Percentiles rank a stretch among this genome's conserved stretches.
These are phyloP conservation scores for Marasmius oreades DNA, from an alignment of 1,284 basidiomycete genomes.

Conservation along the genomic window DNA sequence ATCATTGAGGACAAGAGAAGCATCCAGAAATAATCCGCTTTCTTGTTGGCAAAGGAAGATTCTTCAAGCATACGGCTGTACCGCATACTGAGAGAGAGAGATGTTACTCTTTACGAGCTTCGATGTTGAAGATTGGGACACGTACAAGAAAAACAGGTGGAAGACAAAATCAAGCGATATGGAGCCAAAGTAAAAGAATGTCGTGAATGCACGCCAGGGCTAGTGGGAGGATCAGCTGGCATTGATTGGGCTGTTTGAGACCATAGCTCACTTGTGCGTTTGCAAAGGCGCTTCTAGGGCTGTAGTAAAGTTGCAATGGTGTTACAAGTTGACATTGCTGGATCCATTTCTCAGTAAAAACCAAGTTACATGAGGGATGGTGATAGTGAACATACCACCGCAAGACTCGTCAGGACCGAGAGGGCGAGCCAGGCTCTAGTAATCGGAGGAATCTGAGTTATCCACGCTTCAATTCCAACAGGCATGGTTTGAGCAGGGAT, in stretches of 20 bases:
- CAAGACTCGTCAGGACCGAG: constrained; percentile 75
- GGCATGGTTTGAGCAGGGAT: constrained; percentile 47
- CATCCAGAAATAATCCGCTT: constrained; percentile 94
- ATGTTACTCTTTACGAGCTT: neutral
- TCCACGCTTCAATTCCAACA: constrained; percentile 79
- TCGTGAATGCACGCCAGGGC: constrained; percentile 88
- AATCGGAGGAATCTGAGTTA: constrained; percentile 85
- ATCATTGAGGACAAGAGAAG: constrained; percentile 77
- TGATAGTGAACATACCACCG: constrained; percentile 61
- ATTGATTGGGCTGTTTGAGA: neutral
- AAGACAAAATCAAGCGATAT: constrained; percentile 95
- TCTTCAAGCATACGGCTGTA: constrained; percentile 96
- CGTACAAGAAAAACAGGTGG: constrained; percentile 97
- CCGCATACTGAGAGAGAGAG: constrained; percentile 66
- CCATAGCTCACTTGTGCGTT: constrained; percentile 66
- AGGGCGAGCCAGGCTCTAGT: constrained; percentile 81
- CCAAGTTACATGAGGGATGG: neutral
- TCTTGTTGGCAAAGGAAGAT: constrained; percentile 87
- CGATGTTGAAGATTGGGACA: constrained; percentile 10
- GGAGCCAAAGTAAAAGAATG: constrained; percentile 95
- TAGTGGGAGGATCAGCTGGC: constrained; percentile 27
- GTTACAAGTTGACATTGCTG: constrained; percentile 92
- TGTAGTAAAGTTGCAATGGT: constrained; percentile 90
- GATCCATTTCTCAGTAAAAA: neutral
- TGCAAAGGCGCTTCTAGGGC: constrained; percentile 77